These are phyloP conservation scores for Teratosphaeria zuluensis DNA, from an alignment of 2,329 filamentous ascomycete species.

Conservation along the genomic window DNA sequence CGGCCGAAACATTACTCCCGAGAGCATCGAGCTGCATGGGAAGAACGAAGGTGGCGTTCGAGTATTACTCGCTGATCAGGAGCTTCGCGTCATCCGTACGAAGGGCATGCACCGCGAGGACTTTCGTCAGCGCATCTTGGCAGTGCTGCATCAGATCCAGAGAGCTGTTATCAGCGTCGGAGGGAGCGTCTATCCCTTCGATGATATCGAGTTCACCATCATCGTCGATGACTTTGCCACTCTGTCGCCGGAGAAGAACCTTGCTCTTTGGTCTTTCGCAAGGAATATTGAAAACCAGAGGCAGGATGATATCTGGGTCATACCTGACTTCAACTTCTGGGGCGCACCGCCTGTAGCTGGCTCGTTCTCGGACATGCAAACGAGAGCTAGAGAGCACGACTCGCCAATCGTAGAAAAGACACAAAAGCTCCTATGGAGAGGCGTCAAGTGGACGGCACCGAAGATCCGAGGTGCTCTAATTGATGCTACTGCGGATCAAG, in stretches of 20 bases:
- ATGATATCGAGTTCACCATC: conserved; percentile 5
- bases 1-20: conserved; percentile 16
- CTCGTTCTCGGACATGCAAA: conserved; percentile 17
- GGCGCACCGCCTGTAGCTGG: conserved; percentile 31
- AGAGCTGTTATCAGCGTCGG: conserved; percentile 37
- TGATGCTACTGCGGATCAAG: conserved; percentile 20
- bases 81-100: conserved; percentile 6
- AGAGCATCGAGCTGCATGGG: conserved; percentile 18
- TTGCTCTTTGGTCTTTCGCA: conserved; percentile 34
- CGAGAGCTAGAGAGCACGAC: conserved; percentile 13
- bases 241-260: conserved; percentile 21
- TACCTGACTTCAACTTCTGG: conserved; percentile 48
- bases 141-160: conserved; percentile 39
- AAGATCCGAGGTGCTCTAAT: conserved; percentile 25
- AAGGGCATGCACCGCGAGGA: not conserved
- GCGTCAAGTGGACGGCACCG: conserved; percentile 24
- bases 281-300: conserved; percentile 21
- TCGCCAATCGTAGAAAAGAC: conserved; percentile 29
- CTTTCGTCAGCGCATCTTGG: conserved; percentile 10
- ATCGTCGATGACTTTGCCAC: conserved; percentile 2
- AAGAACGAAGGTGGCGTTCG: conserved; percentile 25
- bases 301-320: conserved; percentile 35
- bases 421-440: conserved; percentile 41
- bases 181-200: conserved; percentile 25
- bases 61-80: conserved; percentile 28